Evolutionary conservation across 208 protist genomes (phyloP), one percentile per base, ranked within the genome.

Genomic region (Crithidia thermophila): DNA sequence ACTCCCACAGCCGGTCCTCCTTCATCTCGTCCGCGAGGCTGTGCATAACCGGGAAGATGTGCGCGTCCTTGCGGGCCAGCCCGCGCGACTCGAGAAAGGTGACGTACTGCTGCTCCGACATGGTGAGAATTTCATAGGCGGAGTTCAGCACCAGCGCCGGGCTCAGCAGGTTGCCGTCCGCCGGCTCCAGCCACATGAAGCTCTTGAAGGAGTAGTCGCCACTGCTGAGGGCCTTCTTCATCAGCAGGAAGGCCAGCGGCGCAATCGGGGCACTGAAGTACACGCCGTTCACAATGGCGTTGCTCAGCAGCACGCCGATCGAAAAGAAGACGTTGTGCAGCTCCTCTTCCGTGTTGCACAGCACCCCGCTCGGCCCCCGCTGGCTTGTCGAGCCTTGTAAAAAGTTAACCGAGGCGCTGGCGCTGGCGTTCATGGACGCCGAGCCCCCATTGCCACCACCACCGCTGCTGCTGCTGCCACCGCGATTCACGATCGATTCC

Each of bases 251-350:
- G 37, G 61, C 53, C 25, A 90, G 61, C 34, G 84, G 84, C 0
- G 84, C 80, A 21, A 90, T 46, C 5, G 70, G 80, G 20, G 76
- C 52, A 16, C 40, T 43, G 33, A 85, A 73, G 68, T 69, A 82
- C 14, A 90, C 84, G 18, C 70, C 84, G 57, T 90, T 90, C 45
- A 64, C 47, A 39, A 90, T 80, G 51, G 70, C 43, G 70, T 83
- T 87, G 34, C 71, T 73, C n/a, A 90, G 68, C 14, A 90, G 70
- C 21, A 85, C 67, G 28, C 84, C 84, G 23, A 83, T 64, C 6
- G 71, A 58, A 46, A 59, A 83, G 58, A 81, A 87, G 40, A 83
- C 28, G 30, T 67, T 56, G 40, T 73, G 62, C 31, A 87, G 65
- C 31, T 71, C 68, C 23, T 75, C 67, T 45, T 76, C 67, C 14